These are phyloP conservation scores for Neocallimastix lanati DNA, from an alignment of 192 early-diverging fungal species.

Conservation along the genomic window DNA sequence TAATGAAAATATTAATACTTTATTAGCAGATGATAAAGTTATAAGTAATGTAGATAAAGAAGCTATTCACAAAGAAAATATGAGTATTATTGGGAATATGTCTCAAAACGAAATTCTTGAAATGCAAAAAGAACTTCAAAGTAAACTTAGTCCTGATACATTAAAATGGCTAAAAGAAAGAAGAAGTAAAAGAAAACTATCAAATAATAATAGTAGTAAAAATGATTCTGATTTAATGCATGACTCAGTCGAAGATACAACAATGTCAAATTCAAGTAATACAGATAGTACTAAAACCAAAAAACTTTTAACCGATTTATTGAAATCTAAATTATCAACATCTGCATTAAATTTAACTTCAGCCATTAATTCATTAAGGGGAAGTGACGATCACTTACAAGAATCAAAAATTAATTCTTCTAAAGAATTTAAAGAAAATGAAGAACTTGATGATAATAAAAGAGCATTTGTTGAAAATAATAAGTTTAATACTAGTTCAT, in stretches of 20 bases:
- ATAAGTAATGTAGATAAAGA: neutral
- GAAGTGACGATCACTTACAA: no score
- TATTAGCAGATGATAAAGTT: neutral
- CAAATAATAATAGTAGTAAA: neutral
- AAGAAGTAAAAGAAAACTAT: constrained; percentile 7
- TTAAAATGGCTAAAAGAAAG: constrained; percentile 36
- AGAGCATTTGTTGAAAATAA: neutral
- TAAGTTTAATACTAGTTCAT: constrained; percentile 16
- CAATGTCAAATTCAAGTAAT: constrained; percentile 4
- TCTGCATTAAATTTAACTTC: constrained; percentile 11
- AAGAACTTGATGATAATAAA: neutral
- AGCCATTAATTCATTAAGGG: neutral
- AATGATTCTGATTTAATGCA: constrained; percentile 1
- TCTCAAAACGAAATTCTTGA: constrained; percentile 45
- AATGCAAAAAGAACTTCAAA: constrained; percentile 44
- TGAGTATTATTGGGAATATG: constrained; percentile 36
- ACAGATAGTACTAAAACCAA: constrained; percentile 4
- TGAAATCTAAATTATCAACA: constrained; percentile 7
- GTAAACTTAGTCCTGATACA: constrained; percentile 36
- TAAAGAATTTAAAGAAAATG: neutral
- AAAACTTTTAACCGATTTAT: constrained; percentile 1
- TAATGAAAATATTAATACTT: neutral
- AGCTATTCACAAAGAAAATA: constrained; percentile 31
- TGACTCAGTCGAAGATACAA: constrained; percentile 7
- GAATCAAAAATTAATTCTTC: no score